Evolutionary conservation across 1,284 basidiomycete species (phyloP), one percentile per base, ranked within the genome.

Genomic region (Exobasidium cylindrosporum): DNA sequence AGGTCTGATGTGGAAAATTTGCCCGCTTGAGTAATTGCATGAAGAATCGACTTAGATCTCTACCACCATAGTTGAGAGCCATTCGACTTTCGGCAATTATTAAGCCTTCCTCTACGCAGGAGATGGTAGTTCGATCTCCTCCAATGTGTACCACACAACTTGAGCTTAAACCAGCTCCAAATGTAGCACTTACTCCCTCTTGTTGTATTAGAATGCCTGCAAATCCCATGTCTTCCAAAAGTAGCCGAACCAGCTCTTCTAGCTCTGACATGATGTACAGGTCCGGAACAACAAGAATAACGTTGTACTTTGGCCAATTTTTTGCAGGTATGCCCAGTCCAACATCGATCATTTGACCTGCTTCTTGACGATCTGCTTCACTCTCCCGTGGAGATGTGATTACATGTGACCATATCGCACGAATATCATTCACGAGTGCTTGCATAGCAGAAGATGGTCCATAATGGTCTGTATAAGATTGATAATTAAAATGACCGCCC

Each of bases 91-190:
- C 96, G 1, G 89, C 80, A 28, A 94, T 82, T 14, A 98, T 86
- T 55, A 95, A 80, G 0, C 96, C 96, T 75, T 99, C 96, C 68
- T 98, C 96, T 5, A 98, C 90, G 75, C 95, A 97, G 0, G 93
- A 88, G 57, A 99, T 87, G 67, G 87, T 91, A 1, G 90, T 93
- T 65, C 85, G 87, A 26, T 85, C 85, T 4, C 94, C 89, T 10
- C 96, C 96, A 59, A 98, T 87, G 77, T 98, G 92, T 35, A 98
- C 90, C 2, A 99, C 91, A 76, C 95, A 97, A 11, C 93, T 94
- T 67, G 87, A 89, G 0, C 91, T 92, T 61, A 97, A 88, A 11
- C 96, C 96, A 1, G 95, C 92, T 21, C 94, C 92, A 78, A 96
- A 97, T 1, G 92, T 91, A 4, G 96, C 92, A 54, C 91, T 91